Base-by-base conservation (phyloP, 2,329 filamentous ascomycete genomes). In the Myriosclerotinia scirpicola region DNA sequence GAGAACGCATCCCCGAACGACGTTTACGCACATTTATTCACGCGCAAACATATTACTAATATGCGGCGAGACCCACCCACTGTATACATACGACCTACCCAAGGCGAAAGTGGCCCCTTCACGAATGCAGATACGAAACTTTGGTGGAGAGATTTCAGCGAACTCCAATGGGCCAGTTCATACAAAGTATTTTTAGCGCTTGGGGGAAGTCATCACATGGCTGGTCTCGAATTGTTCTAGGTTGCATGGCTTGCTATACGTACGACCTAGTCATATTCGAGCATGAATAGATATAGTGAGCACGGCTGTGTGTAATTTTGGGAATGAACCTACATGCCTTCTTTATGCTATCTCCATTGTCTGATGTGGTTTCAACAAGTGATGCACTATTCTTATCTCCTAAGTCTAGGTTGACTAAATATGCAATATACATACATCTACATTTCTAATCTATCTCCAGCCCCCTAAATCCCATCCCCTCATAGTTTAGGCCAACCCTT, bases 401-500 rank as follows among this genome's bases (percentile, higher is more conserved):
- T 5, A 40, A 50, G 34, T 61, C 30, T 26, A 50, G 44, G 30
- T 61, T 7, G 30, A 38, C 14, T 38, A 8, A 12, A 26, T 22
- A 22, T 61, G 44, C 14, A 26, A 50, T 26, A 20, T 38, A 40
- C 17, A 26, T 17, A 26, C 20, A 14, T 36, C 15, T 17, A 20
- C n/a, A 38, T 17, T 8, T 20, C 7, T 8, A 42, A 40, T 48
- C 40, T 48, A 44, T 30, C 26, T 26, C 52, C 8, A 48, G 34
- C 8, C 46, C 5, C 30, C 50, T 54, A 40, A 20, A 15, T 62
- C 50, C 30, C 42, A 4, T 40, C 54, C 36, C 36, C 64, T 64
- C 67, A 72, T 44, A 73, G 68, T 44, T 72, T 72, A 67, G 68
- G 70, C 15, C 26, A 67, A 68, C 70, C 17, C 30, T 53, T 54